Base-by-base conservation (phyloP, 495 filamentous ascomycete genomes). In the Filosporella fistucella region DNA sequence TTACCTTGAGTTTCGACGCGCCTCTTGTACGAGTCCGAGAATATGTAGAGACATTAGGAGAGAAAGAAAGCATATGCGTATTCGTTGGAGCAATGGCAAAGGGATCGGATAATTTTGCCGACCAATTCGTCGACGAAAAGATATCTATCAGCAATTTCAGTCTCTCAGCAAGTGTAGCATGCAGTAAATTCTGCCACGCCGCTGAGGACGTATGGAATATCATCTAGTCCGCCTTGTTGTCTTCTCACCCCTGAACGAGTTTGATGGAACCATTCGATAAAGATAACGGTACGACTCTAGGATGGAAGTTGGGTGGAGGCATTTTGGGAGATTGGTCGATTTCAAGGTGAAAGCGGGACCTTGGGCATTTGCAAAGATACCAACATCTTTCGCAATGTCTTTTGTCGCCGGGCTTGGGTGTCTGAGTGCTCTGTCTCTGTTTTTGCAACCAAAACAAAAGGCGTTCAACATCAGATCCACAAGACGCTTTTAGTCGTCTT, bases 41-140 rank as follows among this genome's bases (percentile, higher is more conserved):
- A 60, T 97, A 96, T 63, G 78, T 98, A 35, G 80, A 86, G 43
- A 78, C 74, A 4, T 72, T 98, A 1, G 79, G 71, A 3, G 71
- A 84, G 11, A 83, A 89, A 55, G 89, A 98, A 69, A 96, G 91
- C 67, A 83, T 96, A 23, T 95, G 91, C 59, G 91, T 98, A 48
- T 96, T 96, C 59, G 89, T 98, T 32, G 93, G 93, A 51, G 93
- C 93, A 45, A 97, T 98, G 91, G 93, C 93, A 49, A 97, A 95
- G 68, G 93, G 93, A 7, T 73, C 81, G 22, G 93, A 98, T 63
- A 89, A 93, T 67, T 98, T 98, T 62, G 93, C 93, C 41, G 93
- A 98, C 62, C 72, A 76, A 29, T 90, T 84, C 70, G 93, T 96
- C 56, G 93, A 98, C 64, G 93, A 98, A 64, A 84, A 91, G 55